Evolutionary conservation across 2,329 filamentous ascomycete species (phyloP).

Genomic region (Clonostachys chloroleuca): DNA sequence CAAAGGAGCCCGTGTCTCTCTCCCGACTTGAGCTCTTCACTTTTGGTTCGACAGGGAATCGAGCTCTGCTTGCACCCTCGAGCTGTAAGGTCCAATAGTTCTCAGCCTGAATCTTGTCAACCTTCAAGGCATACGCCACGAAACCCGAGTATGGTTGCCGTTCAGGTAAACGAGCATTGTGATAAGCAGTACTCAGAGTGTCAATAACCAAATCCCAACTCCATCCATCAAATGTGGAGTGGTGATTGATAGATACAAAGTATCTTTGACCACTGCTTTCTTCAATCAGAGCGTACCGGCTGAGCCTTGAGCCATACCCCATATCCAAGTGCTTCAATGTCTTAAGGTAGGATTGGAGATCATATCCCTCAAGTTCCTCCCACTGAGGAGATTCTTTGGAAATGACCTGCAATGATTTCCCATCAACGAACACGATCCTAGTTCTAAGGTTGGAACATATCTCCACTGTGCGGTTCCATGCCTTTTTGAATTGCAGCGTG

Average conservation of each 20-base stretch:
- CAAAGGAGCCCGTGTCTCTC: not conserved
- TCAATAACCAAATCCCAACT: constrained; percentile 5
- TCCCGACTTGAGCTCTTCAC: not conserved
- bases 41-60: constrained; percentile 3
- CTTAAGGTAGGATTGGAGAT: not conserved
- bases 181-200: constrained; percentile 1
- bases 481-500: not conserved
- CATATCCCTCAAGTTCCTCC: not conserved
- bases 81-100: constrained; percentile 8
- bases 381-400: not conserved
- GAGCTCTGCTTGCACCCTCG: constrained; percentile 2
- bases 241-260: constrained; percentile 16
- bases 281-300: not conserved
- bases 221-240: constrained; percentile 18
- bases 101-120: constrained; percentile 1
- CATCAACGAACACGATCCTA: not conserved
- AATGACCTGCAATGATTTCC: not conserved
- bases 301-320: not conserved
- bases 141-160: constrained; percentile 2
- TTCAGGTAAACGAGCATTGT: not conserved
- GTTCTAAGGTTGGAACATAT: not conserved
- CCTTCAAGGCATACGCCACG: constrained; percentile 3
- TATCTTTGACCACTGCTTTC: constrained; percentile 6
- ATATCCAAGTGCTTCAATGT: not conserved
- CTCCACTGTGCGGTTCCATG: not conserved